Conservation (phyloP, 176 grass and related monocot species). For the Oryza meridionalis region DNA sequence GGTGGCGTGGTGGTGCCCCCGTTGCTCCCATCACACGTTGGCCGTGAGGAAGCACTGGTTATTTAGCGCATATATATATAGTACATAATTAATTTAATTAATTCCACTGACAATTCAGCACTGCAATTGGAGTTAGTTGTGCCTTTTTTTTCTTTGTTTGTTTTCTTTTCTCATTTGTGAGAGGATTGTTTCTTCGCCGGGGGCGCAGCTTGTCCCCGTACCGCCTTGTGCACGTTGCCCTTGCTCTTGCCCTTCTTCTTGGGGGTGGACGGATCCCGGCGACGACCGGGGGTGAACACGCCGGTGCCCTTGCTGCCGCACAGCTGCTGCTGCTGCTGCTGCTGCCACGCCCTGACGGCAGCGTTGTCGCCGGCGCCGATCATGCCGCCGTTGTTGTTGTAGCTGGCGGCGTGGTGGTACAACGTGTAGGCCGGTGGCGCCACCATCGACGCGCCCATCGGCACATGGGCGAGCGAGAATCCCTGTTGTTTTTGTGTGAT, state of each 20-base stretch:
- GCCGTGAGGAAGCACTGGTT: conserved; percentile 27
- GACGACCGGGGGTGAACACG: conserved; percentile 62
- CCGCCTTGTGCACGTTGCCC: conserved; percentile 29
- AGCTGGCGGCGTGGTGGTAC: conserved; percentile 60
- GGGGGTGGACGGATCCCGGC: conserved; percentile 21
- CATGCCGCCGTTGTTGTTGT: background rate
- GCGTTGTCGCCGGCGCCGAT: background rate
- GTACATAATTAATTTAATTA: conserved; percentile 45
- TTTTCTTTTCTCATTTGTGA: background rate
- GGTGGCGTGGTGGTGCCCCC: conserved; percentile 7
- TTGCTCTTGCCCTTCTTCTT: conserved; percentile 42
- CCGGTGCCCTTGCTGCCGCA: conserved; percentile 66
- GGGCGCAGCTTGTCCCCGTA: background rate
- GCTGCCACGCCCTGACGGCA: background rate
- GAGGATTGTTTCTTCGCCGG: background rate
- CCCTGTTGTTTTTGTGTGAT: conserved; percentile 26
- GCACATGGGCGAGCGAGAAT: conserved; percentile 56
- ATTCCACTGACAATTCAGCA: conserved; percentile 3
- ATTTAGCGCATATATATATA: conserved; percentile 28
- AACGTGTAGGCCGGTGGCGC: conserved; percentile 59
- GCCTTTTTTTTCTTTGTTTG: background rate
- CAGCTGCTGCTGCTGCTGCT: conserved; percentile 20
- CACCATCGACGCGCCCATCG: conserved; percentile 39
- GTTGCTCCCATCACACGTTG: conserved; percentile 34
- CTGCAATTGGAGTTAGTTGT: conserved; percentile 50